phyloP scores from a whole-genome alignment of 2,329 filamentous ascomycete species.

The Fusarium sp. region DNA sequence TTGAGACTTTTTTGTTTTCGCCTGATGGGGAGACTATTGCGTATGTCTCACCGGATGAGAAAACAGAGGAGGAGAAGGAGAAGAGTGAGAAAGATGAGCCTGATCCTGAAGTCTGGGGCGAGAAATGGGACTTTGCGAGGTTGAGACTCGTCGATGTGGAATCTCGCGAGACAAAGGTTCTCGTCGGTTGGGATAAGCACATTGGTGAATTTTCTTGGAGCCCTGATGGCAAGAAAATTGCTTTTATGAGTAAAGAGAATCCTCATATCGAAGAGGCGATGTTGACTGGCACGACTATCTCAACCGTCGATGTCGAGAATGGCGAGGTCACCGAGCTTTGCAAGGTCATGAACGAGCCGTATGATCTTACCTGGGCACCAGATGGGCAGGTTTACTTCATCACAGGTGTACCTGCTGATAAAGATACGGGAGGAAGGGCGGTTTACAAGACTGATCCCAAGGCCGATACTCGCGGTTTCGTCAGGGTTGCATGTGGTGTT shows the following conservation, averaged over 20 bases:
- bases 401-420: slow-evolving; percentile 6
- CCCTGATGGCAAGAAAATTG: slow-evolving; percentile 23
- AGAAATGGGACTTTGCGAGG: slow-evolving; percentile 46
- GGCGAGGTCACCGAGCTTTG: slow-evolving; percentile 10
- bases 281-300: slow-evolving; percentile 19
- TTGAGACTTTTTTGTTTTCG: slow-evolving; percentile 20
- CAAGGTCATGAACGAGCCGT: slow-evolving; percentile 1
- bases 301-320: slow-evolving; percentile 7
- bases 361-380: slow-evolving; percentile 19
- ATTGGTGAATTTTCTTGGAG: slow-evolving; percentile 29
- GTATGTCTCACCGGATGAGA: slow-evolving; percentile 30
- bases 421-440: neutral
- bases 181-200: slow-evolving; percentile 17
- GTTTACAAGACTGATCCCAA: slow-evolving; percentile 21
- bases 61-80: slow-evolving; percentile 4
- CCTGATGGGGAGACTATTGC: slow-evolving; percentile 18
- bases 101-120: slow-evolving; percentile 50
- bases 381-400: slow-evolving; percentile 32
- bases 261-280: slow-evolving; percentile 23
- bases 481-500: slow-evolving; percentile 18
- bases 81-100: slow-evolving; percentile 44
- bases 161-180: slow-evolving; percentile 28
- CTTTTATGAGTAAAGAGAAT: slow-evolving; percentile 5
- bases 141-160: slow-evolving; percentile 46
- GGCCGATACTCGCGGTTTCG: neutral